Conservation (phyloP, 352 stramenopile species). For the Pythium sp. region DNA sequence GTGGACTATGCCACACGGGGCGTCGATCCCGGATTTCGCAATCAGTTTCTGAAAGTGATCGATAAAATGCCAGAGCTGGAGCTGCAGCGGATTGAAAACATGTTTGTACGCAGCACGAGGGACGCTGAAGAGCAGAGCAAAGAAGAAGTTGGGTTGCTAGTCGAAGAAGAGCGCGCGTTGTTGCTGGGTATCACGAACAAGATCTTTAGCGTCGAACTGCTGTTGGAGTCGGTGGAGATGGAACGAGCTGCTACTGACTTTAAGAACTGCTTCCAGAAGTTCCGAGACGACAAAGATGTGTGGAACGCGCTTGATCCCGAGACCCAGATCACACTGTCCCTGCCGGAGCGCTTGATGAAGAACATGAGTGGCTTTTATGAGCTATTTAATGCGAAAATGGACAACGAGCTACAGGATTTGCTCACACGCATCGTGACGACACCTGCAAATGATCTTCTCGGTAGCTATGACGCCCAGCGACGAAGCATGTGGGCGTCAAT, state of each 20-base stretch:
- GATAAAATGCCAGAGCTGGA: conserved; percentile 22
- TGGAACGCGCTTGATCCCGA: conserved; percentile 1
- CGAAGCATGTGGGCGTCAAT: background rate
- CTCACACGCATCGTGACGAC: conserved; percentile 10
- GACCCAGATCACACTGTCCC: conserved; percentile 5
- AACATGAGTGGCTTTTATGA: conserved; percentile 14
- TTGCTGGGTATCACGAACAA: conserved; percentile 17
- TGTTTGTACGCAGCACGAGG: conserved; percentile 23
- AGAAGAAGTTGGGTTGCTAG: conserved; percentile 18
- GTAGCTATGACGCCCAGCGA: background rate
- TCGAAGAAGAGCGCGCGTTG: conserved; percentile 23
- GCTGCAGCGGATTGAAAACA: conserved; percentile 22
- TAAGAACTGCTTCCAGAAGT: conserved; percentile 8
- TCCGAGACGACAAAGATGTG: conserved; percentile 15
- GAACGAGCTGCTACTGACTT: background rate
- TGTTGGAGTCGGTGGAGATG: conserved; percentile 16
- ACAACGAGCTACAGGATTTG: conserved; percentile 8
- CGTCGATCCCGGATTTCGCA: background rate
- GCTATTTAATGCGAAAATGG: conserved; percentile 1
- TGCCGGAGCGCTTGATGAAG: background rate
- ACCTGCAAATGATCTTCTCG: background rate
- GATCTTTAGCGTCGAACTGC: conserved; percentile 35
- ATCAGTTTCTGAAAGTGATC: conserved; percentile 21
- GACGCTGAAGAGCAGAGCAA: conserved; percentile 17
- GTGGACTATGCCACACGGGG: conserved; percentile 5